phyloP scores from a whole-genome alignment of 768 basidiomycete species.

The Boletus rubropictus region DNA sequence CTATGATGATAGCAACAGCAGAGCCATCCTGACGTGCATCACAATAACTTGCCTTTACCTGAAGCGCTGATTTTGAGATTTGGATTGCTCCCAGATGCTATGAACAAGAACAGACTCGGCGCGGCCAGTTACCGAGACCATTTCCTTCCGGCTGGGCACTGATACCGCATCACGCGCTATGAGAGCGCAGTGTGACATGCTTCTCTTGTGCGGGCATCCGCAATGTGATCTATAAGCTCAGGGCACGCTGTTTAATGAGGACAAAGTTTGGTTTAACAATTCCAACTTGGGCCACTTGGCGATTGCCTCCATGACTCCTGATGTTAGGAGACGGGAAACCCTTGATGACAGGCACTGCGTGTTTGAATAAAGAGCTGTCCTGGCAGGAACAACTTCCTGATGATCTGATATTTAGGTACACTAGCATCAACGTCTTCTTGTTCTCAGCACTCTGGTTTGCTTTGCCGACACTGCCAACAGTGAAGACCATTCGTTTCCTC shows the following conservation, averaged over 20 bases:
- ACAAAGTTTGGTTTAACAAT: slow-evolving; percentile 3
- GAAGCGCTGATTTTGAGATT: neutral
- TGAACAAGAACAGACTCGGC: neutral
- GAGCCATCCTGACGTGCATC: too few species aligned
- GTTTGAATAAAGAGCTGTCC: neutral
- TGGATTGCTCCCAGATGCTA: neutral
- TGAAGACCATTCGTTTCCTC: neutral
- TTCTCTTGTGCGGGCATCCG: neutral
- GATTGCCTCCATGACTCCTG: neutral
- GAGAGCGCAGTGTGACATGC: neutral
- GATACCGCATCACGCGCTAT: neutral
- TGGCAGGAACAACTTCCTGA: slow-evolving; percentile 6
- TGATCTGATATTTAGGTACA: slow-evolving; percentile 1
- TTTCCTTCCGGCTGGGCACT: neutral
- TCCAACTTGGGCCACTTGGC: neutral
- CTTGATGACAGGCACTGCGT: neutral
- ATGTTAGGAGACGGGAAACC: too few species aligned
- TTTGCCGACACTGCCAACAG: neutral
- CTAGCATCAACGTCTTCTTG: neutral
- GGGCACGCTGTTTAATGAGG: neutral
- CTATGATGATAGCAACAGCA: neutral
- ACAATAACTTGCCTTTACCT: neutral
- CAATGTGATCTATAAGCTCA: neutral
- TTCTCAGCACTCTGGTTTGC: neutral
- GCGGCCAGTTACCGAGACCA: neutral